phyloP scores from a whole-genome alignment of 768 basidiomycete species.

The Thelephora aurantiotincta region DNA sequence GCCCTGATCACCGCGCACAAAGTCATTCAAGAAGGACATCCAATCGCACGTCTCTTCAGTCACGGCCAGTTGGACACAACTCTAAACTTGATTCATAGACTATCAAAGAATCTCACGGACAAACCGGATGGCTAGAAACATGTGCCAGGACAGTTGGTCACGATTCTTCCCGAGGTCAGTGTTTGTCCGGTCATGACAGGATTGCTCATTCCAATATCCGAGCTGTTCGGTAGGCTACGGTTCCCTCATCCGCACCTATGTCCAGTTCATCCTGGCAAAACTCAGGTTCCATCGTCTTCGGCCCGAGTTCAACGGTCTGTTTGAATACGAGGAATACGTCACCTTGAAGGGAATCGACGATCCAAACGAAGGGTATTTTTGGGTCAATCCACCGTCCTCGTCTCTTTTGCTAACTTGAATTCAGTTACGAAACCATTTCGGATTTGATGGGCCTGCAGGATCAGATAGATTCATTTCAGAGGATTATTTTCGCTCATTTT shows the following conservation, averaged over 20 bases:
- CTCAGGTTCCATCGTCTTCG: constrained; percentile 90
- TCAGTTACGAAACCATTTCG: constrained; percentile 91
- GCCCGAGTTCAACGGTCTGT: constrained; percentile 96
- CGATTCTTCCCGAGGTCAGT: constrained; percentile 62
- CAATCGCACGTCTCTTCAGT: constrained; percentile 45
- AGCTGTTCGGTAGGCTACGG: constrained; percentile 57
- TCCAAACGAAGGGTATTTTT: constrained; percentile 90
- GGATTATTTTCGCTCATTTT: constrained; percentile 94
- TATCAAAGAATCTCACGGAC: constrained; percentile 91
- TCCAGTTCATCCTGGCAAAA: constrained; percentile 90
- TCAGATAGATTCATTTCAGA: constrained; percentile 97
- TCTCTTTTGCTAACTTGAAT: constrained; percentile 1
- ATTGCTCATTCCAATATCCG: background rate
- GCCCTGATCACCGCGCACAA: constrained; percentile 96
- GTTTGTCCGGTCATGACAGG: background rate
- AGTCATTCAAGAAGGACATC: constrained; percentile 95
- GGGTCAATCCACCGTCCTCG: background rate
- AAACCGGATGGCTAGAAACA: constrained; percentile 97
- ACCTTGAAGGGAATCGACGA: constrained; percentile 95
- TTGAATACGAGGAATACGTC: constrained; percentile 98
- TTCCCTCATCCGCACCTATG: constrained; percentile 86
- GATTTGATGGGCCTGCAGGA: constrained; percentile 98
- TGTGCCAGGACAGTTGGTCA: constrained; percentile 79
- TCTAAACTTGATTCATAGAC: constrained; percentile 37
- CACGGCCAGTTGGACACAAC: constrained; percentile 2